Evolutionary conservation across 148 eudicot genomes (phyloP), one percentile per base, ranked within the genome.

Genomic region (Simmondsia chinensis): DNA sequence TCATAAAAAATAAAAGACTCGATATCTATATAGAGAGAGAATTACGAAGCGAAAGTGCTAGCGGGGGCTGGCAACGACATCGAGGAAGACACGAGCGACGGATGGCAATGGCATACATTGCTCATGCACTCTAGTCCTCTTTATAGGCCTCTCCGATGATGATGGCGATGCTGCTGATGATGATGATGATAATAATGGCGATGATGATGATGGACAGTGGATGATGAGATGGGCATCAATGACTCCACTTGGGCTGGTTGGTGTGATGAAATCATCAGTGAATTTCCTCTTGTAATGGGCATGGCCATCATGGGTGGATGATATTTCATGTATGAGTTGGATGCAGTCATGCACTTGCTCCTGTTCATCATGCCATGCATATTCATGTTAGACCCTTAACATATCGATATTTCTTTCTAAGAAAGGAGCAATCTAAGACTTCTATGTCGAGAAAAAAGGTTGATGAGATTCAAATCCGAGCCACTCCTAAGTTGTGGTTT

Each of bases 191-290:
- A 35, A 46, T 1, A 17, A 38, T 15, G 33, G 22, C 2, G 17
- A 27, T 2, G 44, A 31, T 6, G 9, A 23, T 2, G 37, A 34
- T 5, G 9, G 17, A 20, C 3, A 24, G 10, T 3, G 11, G 4
- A 32, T 55, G 5, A 18, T 29, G 30, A 3, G 33, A 47, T 4
- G n/a, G n/a, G 64, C 70, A 46, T 61, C 78, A 35, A 65, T 50
- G 12, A 76, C 72, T 36, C 75, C 72, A 38, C 55, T 72, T 24
- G 82, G 82, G 50, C 78, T 76, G 15, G 50, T 52, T 37, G 77
- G 69, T 7, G 51, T 39, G 16, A 11, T 16, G 1, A 39, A 46
- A 13, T 18, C 23, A 11, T 37, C 13, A 26, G 7, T 35, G 1
- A 43, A 49, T 18, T 58, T 49, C 13, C 69, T 64, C 57, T 64